Evolutionary conservation across 1,284 basidiomycete genomes (phyloP).

Genomic region (Pseudozyma hubeiensis): DNA sequence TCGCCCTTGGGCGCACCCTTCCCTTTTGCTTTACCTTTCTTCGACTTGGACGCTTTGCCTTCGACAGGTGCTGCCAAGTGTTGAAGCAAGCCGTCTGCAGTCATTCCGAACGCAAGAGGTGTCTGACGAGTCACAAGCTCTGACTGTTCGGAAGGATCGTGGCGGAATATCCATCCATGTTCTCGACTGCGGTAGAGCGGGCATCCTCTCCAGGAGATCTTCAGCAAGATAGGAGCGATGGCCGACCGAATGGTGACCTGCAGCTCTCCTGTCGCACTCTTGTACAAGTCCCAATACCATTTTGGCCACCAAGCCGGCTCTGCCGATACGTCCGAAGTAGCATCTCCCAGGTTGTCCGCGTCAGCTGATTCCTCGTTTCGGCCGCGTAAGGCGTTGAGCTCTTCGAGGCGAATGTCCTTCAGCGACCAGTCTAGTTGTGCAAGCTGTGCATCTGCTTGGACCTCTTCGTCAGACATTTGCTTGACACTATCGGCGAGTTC

Average conservation of each 20-base stretch:
- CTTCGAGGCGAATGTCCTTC: conserved; percentile 37
- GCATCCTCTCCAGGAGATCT: conserved; percentile 86
- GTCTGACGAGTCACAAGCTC: conserved; percentile 47
- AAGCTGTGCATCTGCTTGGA: conserved; percentile 42
- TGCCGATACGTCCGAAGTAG: conserved; percentile 8
- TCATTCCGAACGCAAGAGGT: conserved; percentile 48
- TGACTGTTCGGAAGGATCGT: conserved; percentile 15
- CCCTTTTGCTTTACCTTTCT: conserved; percentile 27
- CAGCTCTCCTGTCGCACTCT: conserved; percentile 71
- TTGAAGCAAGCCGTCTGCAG: conserved; percentile 50
- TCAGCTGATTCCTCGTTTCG: conserved; percentile 4
- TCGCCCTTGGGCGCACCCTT: conserved; percentile 16
- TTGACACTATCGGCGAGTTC: conserved; percentile 39
- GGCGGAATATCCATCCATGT: conserved; percentile 86
- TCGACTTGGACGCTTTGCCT: conserved; percentile 18
- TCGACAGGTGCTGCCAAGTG: conserved; percentile 37
- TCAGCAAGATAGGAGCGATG: conserved; percentile 85
- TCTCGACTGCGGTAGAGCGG: conserved; percentile 87
- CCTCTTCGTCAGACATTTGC: conserved; percentile 10
- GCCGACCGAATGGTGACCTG: conserved; percentile 88
- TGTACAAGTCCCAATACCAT: conserved; percentile 92
- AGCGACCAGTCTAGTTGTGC: conserved; percentile 57
- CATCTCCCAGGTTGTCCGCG: conserved; percentile 2
- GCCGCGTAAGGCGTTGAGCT: conserved; percentile 26
- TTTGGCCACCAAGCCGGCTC: conserved; percentile 76